phyloP scores from a whole-genome alignment of 495 filamentous ascomycete genomes.

The Penicillium desertorum region DNA sequence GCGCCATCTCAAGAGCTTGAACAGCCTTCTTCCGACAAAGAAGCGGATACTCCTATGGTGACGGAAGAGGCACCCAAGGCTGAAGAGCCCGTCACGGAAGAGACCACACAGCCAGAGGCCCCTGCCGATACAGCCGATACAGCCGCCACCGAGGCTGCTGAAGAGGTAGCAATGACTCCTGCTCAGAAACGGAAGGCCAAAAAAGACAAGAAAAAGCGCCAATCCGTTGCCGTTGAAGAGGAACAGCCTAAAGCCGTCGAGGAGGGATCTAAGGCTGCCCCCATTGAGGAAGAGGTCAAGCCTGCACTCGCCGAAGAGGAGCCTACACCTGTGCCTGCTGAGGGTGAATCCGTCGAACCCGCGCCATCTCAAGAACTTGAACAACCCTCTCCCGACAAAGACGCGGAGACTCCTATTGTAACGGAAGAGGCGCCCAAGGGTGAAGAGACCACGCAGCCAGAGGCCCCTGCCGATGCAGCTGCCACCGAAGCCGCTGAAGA shows the following conservation, averaged over 20 bases:
- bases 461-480: background rate
- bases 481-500: background rate
- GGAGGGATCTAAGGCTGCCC: background rate
- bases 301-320: background rate
- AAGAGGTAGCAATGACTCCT: constrained; percentile 3
- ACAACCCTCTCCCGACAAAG: background rate
- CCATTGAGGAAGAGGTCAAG: constrained; percentile 3
- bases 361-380: background rate
- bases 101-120: constrained; percentile 2
- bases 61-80: constrained; percentile 4
- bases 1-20: background rate
- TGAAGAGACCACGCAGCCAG: background rate
- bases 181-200: constrained; percentile 12
- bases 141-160: background rate
- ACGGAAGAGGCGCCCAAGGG: background rate
- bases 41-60: background rate
- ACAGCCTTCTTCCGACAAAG: background rate
- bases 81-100: constrained; percentile 3
- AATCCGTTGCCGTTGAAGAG: constrained; percentile 7
- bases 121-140: background rate
- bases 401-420: background rate
- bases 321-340: background rate
- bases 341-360: background rate
- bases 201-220: constrained; percentile 23
- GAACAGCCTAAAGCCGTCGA: background rate